These are phyloP conservation scores for Boletus patriciae DNA, from an alignment of 768 basidiomycete species.

Conservation along the genomic window DNA sequence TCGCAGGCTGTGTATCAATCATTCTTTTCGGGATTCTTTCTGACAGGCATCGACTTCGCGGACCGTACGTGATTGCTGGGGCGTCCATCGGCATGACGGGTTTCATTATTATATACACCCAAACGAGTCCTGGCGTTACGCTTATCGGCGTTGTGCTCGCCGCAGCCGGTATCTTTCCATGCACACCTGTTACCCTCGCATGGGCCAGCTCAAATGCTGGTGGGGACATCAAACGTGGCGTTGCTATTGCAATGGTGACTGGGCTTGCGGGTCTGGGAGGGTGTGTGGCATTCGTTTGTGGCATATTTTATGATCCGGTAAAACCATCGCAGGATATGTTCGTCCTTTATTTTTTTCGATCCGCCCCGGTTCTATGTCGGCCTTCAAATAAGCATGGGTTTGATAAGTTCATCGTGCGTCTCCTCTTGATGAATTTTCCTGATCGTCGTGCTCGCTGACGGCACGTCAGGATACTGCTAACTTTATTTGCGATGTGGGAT, in stretches of 20 bases:
- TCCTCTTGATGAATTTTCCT: slow-evolving; percentile 5
- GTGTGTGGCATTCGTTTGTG: slow-evolving; percentile 26
- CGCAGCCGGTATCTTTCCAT: slow-evolving; percentile 50
- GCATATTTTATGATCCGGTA: not conserved
- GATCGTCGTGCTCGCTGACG: slow-evolving; percentile 28
- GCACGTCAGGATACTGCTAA: slow-evolving; percentile 37
- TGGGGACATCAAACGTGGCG: slow-evolving; percentile 50
- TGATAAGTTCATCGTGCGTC: slow-evolving; percentile 22
- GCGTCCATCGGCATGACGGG: slow-evolving; percentile 44
- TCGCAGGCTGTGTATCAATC: slow-evolving; percentile 41
- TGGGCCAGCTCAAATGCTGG: slow-evolving; percentile 56
- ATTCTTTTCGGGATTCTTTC: slow-evolving; percentile 39
- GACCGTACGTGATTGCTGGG: slow-evolving; percentile 46
- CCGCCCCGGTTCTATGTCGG: slow-evolving; percentile 37
- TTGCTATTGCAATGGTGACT: slow-evolving; percentile 50
- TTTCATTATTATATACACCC: slow-evolving; percentile 44
- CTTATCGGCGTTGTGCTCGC: slow-evolving; percentile 49
- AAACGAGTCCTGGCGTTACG: slow-evolving; percentile 9
- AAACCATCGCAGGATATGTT: slow-evolving; percentile 32
- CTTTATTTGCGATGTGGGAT: slow-evolving; percentile 43
- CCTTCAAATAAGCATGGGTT: slow-evolving; percentile 27
- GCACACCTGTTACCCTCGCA: slow-evolving; percentile 42
- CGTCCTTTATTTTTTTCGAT: slow-evolving; percentile 40
- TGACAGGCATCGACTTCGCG: slow-evolving; percentile 41
- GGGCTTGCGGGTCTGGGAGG: slow-evolving; percentile 56